Evolutionary conservation across 148 eudicot genomes (phyloP), one percentile per base, ranked within the genome.

Genomic region (Dianthus caryophyllus): DNA sequence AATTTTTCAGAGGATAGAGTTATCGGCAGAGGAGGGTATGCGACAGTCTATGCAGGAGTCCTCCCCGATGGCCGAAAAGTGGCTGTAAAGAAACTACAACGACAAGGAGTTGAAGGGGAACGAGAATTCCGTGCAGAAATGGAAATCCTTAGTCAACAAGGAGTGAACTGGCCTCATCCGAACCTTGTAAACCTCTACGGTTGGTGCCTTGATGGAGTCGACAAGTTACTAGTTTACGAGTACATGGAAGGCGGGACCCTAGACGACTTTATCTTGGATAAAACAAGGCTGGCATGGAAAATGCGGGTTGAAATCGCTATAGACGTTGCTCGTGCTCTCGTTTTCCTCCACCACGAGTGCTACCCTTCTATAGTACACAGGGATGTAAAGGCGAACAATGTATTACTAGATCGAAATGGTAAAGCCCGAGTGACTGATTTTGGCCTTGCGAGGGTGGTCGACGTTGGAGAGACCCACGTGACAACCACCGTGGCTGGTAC

Each of bases 351-450:
- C 75, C 96, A 94, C 26, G 97, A 88, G 76, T 94, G 98, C 43
- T 76, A 65, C 70, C 98, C 96, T 41, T 57, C 87, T 0, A 84
- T 94, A 33, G 97, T 94, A 1, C 98, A 94, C 51, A 71, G 98
- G 49, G 98, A 94, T 65, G 97, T 94, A 7, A 94, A 94, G 76
- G 98, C 98, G 9, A 94, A 91, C 82, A 94, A 94, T 30, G 95
- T 94, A 29, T 61, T 94, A 26, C 81, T 94, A 16, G 97, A 94
- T 73, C 74, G 75, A 50, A 56, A 84, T 4, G 96, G 92, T 0
- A 90, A 81, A 46, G 98, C 98, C 0, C 64, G 87, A 1, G 96
- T 94, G 15, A 94, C 98, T 4, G 98, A 94, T 69, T 94, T 94
- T 18, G 98, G 98, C 5, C 84, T 94, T 7, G 88, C 98, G 0